Base-by-base conservation (phyloP, 2,329 filamentous ascomycete species). In the Mycosphaerella sp. region DNA sequence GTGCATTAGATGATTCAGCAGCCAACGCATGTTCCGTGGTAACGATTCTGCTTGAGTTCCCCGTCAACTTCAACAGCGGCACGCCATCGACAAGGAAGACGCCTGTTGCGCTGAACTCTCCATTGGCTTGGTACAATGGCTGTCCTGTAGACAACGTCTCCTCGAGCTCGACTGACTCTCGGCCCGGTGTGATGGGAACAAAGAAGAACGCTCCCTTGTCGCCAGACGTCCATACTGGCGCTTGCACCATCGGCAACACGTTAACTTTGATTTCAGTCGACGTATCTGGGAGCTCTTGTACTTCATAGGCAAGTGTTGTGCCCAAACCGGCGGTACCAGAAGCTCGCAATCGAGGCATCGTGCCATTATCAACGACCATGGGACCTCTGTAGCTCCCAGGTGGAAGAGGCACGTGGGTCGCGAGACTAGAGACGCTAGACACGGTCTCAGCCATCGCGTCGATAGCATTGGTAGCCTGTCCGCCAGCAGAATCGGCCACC, bases 51-150 rank as follows among this genome's bases (percentile, higher is more conserved):
- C 26, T 44, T 10, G 48, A 40, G 6, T 44, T 32, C 11, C 29
- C 40, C 12, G 48, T 51, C 23, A 51, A 42, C 21, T 39, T 51
- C 23, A 51, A 42, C 11, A 38, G 32, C 11, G 48, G 48, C 29
- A 32, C n/a, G 11, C 41, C 48, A 11, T 44, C 41, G 14, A 44
- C 48, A 23, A 51, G 41, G 48, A 51, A 51, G 38, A 51, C 48
- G 2, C 48, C 48, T 34, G 26, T 31, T 23, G 32, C 39, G 31
- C 14, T 51, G 40, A 51, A 34, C 12, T 51, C 48, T 23, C 39
- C 48, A 40, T 21, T 51, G 40, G 48, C 39, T 38, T 43, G 29
- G 31, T 51, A 51, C 7, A 51, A 39, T 51, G 23, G 48, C 41
- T 43, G 26, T 10, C 31, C 41, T 34, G 47, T 42, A 9, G 38